Conservation (phyloP, 495 filamentous ascomycete species). For the Penicillium coprophilum region DNA sequence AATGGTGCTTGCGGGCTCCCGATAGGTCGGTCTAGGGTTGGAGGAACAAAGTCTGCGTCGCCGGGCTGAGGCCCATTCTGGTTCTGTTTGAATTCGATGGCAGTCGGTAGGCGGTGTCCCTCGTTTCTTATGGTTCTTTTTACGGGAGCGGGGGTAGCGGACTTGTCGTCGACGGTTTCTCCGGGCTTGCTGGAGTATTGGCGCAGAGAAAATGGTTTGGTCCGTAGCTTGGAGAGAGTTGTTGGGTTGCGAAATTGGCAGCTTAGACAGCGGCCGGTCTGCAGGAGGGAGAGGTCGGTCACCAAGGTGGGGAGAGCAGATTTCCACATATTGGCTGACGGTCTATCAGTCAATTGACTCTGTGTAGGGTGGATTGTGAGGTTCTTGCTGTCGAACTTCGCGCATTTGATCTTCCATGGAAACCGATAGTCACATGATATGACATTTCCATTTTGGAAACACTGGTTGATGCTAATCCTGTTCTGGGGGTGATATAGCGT, state of each 20-base stretch:
- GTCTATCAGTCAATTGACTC: background rate
- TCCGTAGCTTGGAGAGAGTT: slow-evolving; percentile 20
- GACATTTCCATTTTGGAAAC: background rate
- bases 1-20: slow-evolving; percentile 70
- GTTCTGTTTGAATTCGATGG: slow-evolving; percentile 38
- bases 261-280: slow-evolving; percentile 37
- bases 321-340: slow-evolving; percentile 38
- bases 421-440: slow-evolving; percentile 4
- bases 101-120: slow-evolving; percentile 10
- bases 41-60: slow-evolving; percentile 63
- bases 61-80: slow-evolving; percentile 37
- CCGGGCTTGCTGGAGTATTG: slow-evolving; percentile 31
- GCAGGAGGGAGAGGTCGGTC: slow-evolving; percentile 29
- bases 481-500: background rate
- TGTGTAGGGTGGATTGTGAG: background rate
- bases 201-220: slow-evolving; percentile 30
- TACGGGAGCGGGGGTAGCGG: background rate
- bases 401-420: slow-evolving; percentile 6
- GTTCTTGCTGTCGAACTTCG: background rate
- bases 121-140: slow-evolving; percentile 1
- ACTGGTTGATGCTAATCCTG: background rate
- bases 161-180: background rate
- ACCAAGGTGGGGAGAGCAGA: slow-evolving; percentile 20
- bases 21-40: slow-evolving; percentile 73
- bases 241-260: slow-evolving; percentile 40